Evolutionary conservation across 2,329 filamentous ascomycete species (phyloP).

Genomic region (Chalaropsis thielavioides): DNA sequence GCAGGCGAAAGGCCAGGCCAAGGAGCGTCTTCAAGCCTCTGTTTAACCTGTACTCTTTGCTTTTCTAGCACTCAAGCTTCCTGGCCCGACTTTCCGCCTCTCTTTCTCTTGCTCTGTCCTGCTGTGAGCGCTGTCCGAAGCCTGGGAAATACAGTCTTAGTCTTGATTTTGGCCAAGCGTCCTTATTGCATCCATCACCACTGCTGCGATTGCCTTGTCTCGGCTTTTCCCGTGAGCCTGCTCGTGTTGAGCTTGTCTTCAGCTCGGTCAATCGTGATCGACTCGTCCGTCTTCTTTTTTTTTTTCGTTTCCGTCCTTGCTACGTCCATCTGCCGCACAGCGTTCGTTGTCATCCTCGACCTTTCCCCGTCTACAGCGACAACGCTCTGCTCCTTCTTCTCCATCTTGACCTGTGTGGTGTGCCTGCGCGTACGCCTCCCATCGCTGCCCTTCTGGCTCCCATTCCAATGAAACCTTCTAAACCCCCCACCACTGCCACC

Average conservation of each 20-base stretch:
- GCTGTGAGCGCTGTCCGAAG: not conserved
- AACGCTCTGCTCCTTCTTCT: too few relatives aligned
- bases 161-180: not conserved
- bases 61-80: not conserved
- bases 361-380: too few relatives aligned
- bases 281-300: too few relatives aligned
- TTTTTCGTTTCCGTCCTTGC: too few relatives aligned
- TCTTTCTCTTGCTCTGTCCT: not conserved
- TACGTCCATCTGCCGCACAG: too few relatives aligned
- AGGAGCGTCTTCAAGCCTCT: not conserved
- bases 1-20: not conserved
- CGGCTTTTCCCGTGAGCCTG: not conserved
- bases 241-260: too few relatives aligned
- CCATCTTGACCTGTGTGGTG: too few relatives aligned
- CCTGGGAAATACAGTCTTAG: not conserved
- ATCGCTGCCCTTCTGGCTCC: not conserved
- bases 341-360: too few relatives aligned
- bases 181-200: not conserved
- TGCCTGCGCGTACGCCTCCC: not conserved
- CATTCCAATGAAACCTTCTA: slow-evolving; percentile 40
- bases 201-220: not conserved
- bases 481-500: slow-evolving; percentile 27
- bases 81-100: not conserved
- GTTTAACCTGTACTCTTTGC: not conserved
- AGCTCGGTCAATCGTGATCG: too few relatives aligned